A percentile compares a stretch with the other conserved stretches of the same genome.
phyloP scores from a whole-genome alignment of 2,329 filamentous ascomycete genomes.

The Neofusicoccum laricinum region DNA sequence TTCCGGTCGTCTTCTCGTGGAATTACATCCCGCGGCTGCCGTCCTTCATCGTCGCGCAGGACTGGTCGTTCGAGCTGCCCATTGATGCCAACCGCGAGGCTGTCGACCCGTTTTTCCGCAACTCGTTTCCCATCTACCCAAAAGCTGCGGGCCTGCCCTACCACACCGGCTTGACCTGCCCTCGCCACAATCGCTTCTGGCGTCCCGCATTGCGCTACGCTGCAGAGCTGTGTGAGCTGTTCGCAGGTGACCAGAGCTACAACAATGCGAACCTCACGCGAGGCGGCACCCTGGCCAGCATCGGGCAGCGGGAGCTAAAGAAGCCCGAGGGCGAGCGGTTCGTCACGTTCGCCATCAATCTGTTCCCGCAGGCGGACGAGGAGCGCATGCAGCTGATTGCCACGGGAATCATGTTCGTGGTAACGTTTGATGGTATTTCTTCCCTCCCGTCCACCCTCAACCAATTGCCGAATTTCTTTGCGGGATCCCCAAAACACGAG shows the following conservation, averaged over 20 bases:
- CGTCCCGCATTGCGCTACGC: background rate
- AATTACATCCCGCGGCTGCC: constrained; percentile 3
- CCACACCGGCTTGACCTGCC: background rate
- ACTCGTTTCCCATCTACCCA: background rate
- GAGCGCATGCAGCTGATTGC: constrained; percentile 5
- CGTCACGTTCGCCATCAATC: constrained; percentile 4
- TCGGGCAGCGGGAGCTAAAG: background rate
- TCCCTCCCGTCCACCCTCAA: background rate
- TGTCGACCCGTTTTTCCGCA: background rate
- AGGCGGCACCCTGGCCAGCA: background rate
- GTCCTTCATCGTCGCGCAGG: background rate
- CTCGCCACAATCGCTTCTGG: background rate
- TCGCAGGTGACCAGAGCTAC: background rate
- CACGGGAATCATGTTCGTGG: background rate
- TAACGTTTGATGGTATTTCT: background rate
- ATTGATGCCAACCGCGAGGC: background rate
- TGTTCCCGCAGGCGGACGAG: background rate
- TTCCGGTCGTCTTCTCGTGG: constrained; percentile 2
- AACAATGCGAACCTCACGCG: background rate
- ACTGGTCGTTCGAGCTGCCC: background rate
- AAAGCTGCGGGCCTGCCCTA: background rate
- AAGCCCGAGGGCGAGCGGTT: constrained; percentile 4
- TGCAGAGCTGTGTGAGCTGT: background rate
- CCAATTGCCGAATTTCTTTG: too few species aligned
- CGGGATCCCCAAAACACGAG: too few species aligned